Conservation (phyloP, 345 rosid genomes). For the Murraya koenigii region DNA sequence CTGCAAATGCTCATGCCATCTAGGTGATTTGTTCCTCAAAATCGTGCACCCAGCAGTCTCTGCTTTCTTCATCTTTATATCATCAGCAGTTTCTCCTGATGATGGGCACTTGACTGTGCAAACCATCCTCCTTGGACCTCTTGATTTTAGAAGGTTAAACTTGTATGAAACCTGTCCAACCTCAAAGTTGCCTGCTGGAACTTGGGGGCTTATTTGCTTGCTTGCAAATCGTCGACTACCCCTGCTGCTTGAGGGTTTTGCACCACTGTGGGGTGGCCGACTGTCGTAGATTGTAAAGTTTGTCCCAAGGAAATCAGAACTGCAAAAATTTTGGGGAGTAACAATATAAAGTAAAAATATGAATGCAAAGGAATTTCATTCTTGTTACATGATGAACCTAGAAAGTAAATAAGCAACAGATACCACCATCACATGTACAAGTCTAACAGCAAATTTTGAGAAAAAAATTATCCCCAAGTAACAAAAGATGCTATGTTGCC, state of each 20-base stretch:
- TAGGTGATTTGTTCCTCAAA: conserved; percentile 82
- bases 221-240: conserved; percentile 83
- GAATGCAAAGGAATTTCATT: not conserved
- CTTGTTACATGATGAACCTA: not conserved
- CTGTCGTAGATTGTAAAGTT: conserved; percentile 89
- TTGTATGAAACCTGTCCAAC: conserved; percentile 84
- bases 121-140: conserved; percentile 98
- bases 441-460: not conserved
- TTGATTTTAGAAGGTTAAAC: conserved; percentile 88
- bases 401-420: not conserved
- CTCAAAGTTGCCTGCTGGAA: conserved; percentile 85
- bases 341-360: not conserved
- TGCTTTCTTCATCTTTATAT: conserved; percentile 35
- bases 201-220: conserved; percentile 93
- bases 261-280: conserved; percentile 77
- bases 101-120: conserved; percentile 60
- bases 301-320: conserved; percentile 96
- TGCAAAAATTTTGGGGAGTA: conserved; percentile 28
- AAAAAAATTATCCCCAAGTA: not conserved
- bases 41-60: conserved; percentile 41
- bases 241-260: conserved; percentile 77
- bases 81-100: conserved; percentile 32
- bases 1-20: conserved; percentile 95
- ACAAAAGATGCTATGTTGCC: not conserved
- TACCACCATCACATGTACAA: not conserved